Evolutionary conservation across 2,329 filamentous ascomycete genomes (phyloP).

Genomic region (Xylaria sp.): DNA sequence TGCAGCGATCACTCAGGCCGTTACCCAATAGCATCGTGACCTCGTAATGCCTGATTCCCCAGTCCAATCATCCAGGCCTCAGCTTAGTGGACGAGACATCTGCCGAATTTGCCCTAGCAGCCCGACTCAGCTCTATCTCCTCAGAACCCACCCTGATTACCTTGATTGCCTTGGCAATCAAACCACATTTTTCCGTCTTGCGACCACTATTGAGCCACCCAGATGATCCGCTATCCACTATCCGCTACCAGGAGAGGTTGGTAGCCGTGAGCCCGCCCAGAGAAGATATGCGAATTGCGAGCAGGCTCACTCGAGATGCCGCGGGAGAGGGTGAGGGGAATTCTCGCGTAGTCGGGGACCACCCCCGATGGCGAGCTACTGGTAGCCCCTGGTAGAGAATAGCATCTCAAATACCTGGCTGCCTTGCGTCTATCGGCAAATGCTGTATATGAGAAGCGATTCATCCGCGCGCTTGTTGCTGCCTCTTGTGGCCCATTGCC

Average conservation of each 20-base stretch:
- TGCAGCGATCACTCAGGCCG: constrained; percentile 30
- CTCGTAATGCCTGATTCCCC: constrained; percentile 25
- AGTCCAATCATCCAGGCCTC: constrained; percentile 28
- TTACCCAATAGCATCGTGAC: constrained; percentile 20
- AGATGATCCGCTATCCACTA: neutral
- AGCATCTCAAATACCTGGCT: constrained; percentile 14
- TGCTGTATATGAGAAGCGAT: constrained; percentile 32
- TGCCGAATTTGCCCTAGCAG: constrained; percentile 36
- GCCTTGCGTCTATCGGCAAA: constrained; percentile 37
- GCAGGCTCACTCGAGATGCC: constrained; percentile 19
- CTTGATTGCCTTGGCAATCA: constrained; percentile 38
- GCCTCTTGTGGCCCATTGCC: constrained; percentile 24
- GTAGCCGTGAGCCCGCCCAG: constrained; percentile 21
- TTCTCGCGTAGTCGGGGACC: constrained; percentile 21
- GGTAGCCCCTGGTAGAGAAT: constrained; percentile 13
- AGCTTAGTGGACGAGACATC: constrained; percentile 34
- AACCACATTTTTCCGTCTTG: constrained; percentile 29
- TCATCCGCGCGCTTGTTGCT: constrained; percentile 38
- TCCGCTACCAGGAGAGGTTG: neutral
- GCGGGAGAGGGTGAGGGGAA: constrained; percentile 23
- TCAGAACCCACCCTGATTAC: constrained; percentile 31
- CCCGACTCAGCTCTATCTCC: constrained; percentile 34
- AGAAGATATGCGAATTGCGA: constrained; percentile 14
- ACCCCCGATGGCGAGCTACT: constrained; percentile 15
- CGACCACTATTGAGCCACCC: constrained; percentile 23